Percentiles rank a stretch among this genome's conserved stretches.
Evolutionary conservation across 345 rosid genomes (phyloP).

Genomic region (Trapa incisa): DNA sequence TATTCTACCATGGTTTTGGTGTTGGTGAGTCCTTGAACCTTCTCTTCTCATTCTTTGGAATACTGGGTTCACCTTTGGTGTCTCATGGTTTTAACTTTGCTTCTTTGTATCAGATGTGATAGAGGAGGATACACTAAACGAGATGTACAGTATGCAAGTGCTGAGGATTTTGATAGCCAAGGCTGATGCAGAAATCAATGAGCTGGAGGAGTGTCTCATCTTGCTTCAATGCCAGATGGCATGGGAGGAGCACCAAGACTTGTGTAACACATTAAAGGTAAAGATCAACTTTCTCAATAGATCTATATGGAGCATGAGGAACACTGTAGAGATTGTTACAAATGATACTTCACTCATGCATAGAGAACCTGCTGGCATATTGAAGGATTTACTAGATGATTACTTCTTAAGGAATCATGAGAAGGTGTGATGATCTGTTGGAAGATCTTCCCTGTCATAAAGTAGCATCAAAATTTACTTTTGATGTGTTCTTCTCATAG

Average conservation of each 20-base stretch:
- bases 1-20: conserved; percentile 30
- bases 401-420: conserved; percentile 12
- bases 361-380: conserved; percentile 27
- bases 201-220: conserved; percentile 34
- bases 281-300: conserved; percentile 25
- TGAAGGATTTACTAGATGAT: conserved; percentile 23
- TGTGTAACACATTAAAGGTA: conserved; percentile 33
- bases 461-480: not conserved
- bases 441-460: not conserved
- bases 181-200: conserved; percentile 37
- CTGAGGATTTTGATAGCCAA: conserved; percentile 37
- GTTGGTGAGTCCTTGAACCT: conserved; percentile 21
- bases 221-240: conserved; percentile 35
- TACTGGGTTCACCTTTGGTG: not conserved
- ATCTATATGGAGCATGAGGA: conserved; percentile 26
- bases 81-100: not conserved
- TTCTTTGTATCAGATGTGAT: conserved; percentile 30
- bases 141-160: conserved; percentile 39
- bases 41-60: not conserved
- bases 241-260: conserved; percentile 38
- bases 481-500: not conserved
- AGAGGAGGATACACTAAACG: conserved; percentile 50
- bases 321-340: conserved; percentile 18
- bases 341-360: conserved; percentile 22
- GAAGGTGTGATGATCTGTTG: conserved; percentile 23